Evolutionary conservation across 129 eudicot species (phyloP).

Genomic region (Pittosporum tobira): DNA sequence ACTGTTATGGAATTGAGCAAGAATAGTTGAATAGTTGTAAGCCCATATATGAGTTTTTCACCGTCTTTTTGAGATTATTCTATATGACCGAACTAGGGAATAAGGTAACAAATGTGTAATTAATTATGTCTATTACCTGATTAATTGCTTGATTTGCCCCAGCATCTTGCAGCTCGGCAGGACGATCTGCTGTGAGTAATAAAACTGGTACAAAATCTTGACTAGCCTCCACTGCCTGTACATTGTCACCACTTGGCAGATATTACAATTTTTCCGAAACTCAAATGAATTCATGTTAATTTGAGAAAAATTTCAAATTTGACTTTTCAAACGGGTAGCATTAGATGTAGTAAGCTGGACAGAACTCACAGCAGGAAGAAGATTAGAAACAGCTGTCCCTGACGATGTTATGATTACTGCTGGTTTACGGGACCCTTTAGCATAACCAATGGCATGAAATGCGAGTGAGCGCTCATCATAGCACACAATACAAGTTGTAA

Average conservation of each 20-base stretch:
- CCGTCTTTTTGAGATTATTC: too few species aligned
- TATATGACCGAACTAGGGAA: too few species aligned
- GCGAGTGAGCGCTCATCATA: constrained; percentile 91
- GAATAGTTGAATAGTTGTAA: not conserved
- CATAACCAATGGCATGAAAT: constrained; percentile 92
- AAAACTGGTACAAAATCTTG: constrained; percentile 87
- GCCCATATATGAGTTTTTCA: not conserved
- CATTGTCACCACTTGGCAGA: constrained; percentile 1
- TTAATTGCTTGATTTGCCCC: constrained; percentile 96
- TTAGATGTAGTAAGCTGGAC: not conserved
- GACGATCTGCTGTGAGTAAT: constrained; percentile 93
- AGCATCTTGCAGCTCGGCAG: constrained; percentile 76
- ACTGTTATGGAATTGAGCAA: not conserved
- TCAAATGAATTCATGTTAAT: too few species aligned
- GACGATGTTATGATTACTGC: constrained; percentile 93
- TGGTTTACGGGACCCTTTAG: constrained; percentile 73
- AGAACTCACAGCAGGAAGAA: constrained; percentile 83
- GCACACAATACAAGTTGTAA: constrained; percentile 66
- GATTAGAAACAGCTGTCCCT: constrained; percentile 97
- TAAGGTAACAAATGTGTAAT: not conserved
- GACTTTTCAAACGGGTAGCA: too few species aligned
- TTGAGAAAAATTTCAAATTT: too few species aligned
- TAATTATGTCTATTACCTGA: constrained; percentile 39
- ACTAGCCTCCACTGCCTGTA: constrained; percentile 92
- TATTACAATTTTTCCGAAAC: too few species aligned